Conservation (phyloP, 176 grass and related monocot genomes). For the Canna indica region DNA sequence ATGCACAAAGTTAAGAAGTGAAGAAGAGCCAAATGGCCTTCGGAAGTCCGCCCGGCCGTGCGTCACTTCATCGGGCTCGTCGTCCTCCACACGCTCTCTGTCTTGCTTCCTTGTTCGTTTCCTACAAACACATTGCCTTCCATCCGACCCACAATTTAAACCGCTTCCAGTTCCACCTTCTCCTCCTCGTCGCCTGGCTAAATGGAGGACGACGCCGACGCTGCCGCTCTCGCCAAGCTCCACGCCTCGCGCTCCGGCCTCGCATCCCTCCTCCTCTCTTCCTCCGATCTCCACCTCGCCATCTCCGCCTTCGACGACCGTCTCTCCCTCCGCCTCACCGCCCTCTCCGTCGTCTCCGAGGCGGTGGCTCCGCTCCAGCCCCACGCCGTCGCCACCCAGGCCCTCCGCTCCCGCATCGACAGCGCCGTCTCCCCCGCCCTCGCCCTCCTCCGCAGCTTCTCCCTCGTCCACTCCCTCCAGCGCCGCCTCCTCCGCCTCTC, state of each 20-base stretch:
- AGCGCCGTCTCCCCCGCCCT: slow-evolving; percentile 29
- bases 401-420: slow-evolving; percentile 40
- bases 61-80: background rate
- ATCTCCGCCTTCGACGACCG: slow-evolving; percentile 22
- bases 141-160: background rate
- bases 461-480: slow-evolving; percentile 23
- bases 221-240: slow-evolving; percentile 25
- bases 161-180: background rate
- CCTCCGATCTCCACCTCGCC: slow-evolving; percentile 18
- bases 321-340: slow-evolving; percentile 7
- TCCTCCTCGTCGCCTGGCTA: background rate
- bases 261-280: slow-evolving; percentile 24
- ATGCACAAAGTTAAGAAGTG: background rate
- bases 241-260: slow-evolving; percentile 28
- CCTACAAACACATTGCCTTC: background rate
- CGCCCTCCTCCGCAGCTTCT: slow-evolving; percentile 26
- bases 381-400: slow-evolving; percentile 29
- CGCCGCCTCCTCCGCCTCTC: slow-evolving; percentile 14
- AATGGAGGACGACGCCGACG: background rate
- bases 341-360: slow-evolving; percentile 11
- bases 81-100: background rate
- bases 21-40: slow-evolving; percentile 3
- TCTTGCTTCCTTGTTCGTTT: background rate
- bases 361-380: slow-evolving; percentile 27
- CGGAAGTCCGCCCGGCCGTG: background rate